Conservation (phyloP, 176 grass and related monocot genomes). For the Typha latifolia region DNA sequence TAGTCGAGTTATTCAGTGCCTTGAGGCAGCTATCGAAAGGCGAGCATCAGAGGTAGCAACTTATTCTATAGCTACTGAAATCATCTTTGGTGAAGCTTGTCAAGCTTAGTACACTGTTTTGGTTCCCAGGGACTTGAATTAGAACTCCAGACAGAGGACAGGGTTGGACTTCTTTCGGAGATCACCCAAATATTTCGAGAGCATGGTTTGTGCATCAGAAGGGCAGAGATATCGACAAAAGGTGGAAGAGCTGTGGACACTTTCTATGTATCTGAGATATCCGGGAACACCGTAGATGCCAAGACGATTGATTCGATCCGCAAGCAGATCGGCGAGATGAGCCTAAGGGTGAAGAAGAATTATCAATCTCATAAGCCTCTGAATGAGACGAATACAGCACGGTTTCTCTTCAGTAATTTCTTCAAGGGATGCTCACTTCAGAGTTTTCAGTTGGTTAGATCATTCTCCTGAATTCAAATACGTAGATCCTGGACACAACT, state of each 20-base stretch:
- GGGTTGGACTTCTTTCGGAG: slow-evolving; percentile 8
- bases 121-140: neutral
- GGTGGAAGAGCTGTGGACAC: too few relatives aligned
- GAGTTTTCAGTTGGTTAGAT: too few relatives aligned
- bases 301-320: neutral
- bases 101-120: too few relatives aligned
- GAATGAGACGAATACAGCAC: neutral
- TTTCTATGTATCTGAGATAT: too few relatives aligned
- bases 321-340: neutral
- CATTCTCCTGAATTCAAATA: too few relatives aligned
- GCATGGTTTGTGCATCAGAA: slow-evolving; percentile 4
- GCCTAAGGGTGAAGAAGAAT: neutral
- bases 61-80: neutral
- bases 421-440: too few relatives aligned
- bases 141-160: slow-evolving; percentile 7
- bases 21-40: slow-evolving; percentile 15
- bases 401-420: neutral
- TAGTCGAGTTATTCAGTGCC: slow-evolving; percentile 1
- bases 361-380: neutral
- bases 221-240: neutral
- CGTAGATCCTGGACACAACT: too few relatives aligned
- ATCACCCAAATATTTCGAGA: slow-evolving; percentile 4
- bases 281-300: too few relatives aligned
- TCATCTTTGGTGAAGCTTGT: too few relatives aligned
- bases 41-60: slow-evolving; percentile 7